Evolutionary conservation across 202 grass and related monocot genomes (phyloP).

Genomic region (Zoysia matrella): DNA sequence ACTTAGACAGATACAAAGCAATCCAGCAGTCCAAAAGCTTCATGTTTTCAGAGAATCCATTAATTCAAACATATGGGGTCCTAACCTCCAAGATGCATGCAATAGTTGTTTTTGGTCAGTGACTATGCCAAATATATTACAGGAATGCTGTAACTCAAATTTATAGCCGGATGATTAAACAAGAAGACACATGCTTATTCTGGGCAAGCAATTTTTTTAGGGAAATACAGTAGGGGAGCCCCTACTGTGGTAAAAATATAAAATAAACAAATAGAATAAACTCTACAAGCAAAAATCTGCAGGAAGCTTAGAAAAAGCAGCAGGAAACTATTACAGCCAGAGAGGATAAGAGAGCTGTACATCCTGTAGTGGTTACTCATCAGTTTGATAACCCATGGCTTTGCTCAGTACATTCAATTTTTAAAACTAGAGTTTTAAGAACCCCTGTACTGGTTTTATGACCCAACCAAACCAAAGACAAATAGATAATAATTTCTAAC

Average conservation of each 20-base stretch:
- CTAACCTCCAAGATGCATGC: not conserved
- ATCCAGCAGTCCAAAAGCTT: not conserved
- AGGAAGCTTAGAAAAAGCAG: too few species aligned
- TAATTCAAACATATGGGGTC: conserved; percentile 9
- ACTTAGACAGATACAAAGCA: not conserved
- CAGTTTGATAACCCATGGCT: not conserved
- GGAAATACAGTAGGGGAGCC: too few species aligned
- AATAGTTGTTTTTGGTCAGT: conserved; percentile 11
- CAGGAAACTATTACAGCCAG: too few species aligned
- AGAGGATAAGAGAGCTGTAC: too few species aligned
- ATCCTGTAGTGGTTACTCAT: too few species aligned
- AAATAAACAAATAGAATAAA: too few species aligned
- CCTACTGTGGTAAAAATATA: too few species aligned
- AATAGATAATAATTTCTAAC: not conserved
- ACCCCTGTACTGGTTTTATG: not conserved
- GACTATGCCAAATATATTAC: not conserved
- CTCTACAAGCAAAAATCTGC: too few species aligned
- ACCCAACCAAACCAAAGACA: not conserved
- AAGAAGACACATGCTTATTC: not conserved
- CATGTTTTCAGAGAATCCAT: conserved; percentile 3
- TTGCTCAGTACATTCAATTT: not conserved
- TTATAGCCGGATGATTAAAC: not conserved
- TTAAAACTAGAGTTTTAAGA: not conserved
- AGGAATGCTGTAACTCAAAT: conserved; percentile 7
- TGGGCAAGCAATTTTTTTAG: conserved; percentile 1